phyloP scores from a whole-genome alignment of 1,284 basidiomycete species.

The Apiotrichum domesticum region DNA sequence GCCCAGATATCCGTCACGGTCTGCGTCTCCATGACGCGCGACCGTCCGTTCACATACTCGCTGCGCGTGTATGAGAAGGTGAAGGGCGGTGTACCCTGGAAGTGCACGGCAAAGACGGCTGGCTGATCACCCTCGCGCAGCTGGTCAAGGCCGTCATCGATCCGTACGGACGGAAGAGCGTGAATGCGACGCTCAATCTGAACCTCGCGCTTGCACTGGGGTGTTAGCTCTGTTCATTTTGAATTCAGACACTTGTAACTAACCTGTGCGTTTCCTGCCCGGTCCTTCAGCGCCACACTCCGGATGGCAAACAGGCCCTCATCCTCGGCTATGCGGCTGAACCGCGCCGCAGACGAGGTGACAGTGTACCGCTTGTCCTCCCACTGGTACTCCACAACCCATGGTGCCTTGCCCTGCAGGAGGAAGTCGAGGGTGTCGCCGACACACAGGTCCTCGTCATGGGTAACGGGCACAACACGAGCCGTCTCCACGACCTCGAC shows the following conservation, averaged over 20 bases:
- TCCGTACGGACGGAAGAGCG: constrained; percentile 75
- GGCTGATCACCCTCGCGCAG: constrained; percentile 91
- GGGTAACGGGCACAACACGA: constrained; percentile 75
- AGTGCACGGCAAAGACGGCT: constrained; percentile 73
- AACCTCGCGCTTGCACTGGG: constrained; percentile 67
- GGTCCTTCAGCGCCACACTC: constrained; percentile 80
- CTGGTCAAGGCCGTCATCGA: constrained; percentile 80
- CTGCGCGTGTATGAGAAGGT: constrained; percentile 86
- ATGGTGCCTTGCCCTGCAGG: constrained; percentile 90
- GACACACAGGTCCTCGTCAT: constrained; percentile 76
- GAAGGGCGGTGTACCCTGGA: constrained; percentile 87
- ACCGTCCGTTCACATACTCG: constrained; percentile 27
- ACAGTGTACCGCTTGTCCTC: constrained; percentile 69
- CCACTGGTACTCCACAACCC: constrained; percentile 85
- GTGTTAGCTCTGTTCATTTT: background rate
- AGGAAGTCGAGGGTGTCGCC: constrained; percentile 88
- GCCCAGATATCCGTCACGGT: constrained; percentile 73
- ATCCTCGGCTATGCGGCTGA: constrained; percentile 73
- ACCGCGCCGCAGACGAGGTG: constrained; percentile 69
- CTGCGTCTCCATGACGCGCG: constrained; percentile 68
- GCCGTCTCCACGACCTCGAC: constrained; percentile 92
- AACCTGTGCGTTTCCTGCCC: constrained; percentile 51
- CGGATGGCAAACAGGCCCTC: constrained; percentile 74
- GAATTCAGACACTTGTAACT: background rate
- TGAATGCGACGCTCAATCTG: constrained; percentile 73